These are phyloP conservation scores for Dothideomycetes sp. DNA, from an alignment of 2,329 filamentous ascomycete genomes.

Conservation along the genomic window DNA sequence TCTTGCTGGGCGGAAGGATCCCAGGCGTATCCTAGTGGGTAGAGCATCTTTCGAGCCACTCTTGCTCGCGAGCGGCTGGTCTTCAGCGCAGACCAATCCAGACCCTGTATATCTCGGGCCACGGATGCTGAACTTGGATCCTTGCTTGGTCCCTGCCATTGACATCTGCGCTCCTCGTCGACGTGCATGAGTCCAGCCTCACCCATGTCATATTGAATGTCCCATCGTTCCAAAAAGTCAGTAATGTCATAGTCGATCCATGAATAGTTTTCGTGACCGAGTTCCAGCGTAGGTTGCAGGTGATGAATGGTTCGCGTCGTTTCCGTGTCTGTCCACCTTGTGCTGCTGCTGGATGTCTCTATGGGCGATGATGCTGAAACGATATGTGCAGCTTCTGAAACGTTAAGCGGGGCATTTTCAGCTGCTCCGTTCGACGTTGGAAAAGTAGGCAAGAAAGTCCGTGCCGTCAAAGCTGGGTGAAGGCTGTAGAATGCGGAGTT, in stretches of 20 bases:
- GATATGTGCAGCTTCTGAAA: too few relatives aligned
- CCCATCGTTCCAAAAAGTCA: slow-evolving; percentile 25
- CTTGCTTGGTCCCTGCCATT: slow-evolving; percentile 14
- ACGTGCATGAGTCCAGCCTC: slow-evolving; percentile 16
- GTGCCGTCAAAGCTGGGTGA: too few relatives aligned
- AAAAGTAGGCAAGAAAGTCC: too few relatives aligned
- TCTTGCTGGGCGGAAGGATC: slow-evolving; percentile 7
- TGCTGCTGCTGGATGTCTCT: too few relatives aligned
- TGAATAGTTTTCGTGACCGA: slow-evolving; percentile 1
- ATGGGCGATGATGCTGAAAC: neutral
- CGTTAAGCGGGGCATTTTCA: too few relatives aligned
- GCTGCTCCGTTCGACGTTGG: too few relatives aligned
- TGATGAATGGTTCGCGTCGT: neutral
- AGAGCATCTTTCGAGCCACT: slow-evolving; percentile 22
- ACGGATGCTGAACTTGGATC: slow-evolving; percentile 7
- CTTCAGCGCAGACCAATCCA: slow-evolving; percentile 26
- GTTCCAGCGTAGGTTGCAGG: neutral
- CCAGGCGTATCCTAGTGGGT: slow-evolving; percentile 16
- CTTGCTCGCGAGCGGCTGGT: slow-evolving; percentile 22
- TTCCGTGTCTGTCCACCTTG: neutral
- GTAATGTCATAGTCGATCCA: slow-evolving; percentile 21
- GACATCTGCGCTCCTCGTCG: slow-evolving; percentile 15
- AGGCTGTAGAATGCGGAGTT: too few relatives aligned
- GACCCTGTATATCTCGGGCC: slow-evolving; percentile 28
- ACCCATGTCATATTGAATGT: slow-evolving; percentile 18